Evolutionary conservation across 2,329 filamentous ascomycete species (phyloP).

Genomic region (Alternaria postmessia): DNA sequence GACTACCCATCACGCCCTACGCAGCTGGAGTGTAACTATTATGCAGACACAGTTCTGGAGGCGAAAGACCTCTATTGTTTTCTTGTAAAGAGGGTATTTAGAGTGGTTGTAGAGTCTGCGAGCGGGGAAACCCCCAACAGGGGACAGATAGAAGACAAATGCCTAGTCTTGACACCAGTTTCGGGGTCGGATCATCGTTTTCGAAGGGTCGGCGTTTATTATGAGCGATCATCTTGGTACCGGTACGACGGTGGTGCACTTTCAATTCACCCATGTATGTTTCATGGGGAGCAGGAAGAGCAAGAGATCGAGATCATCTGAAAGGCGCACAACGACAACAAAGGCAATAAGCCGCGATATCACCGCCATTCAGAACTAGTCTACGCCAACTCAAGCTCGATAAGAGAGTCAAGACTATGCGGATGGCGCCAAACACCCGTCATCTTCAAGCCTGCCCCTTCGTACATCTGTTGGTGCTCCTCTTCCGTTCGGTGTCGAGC

Average conservation of each 20-base stretch:
- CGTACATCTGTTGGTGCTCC: constrained; percentile 31
- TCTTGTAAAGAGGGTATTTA: too few species aligned
- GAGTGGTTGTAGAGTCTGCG: too few species aligned
- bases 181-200: background rate
- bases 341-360: background rate
- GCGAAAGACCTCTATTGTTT: too few species aligned
- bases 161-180: background rate
- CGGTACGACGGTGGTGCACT: too few species aligned
- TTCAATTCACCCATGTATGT: background rate
- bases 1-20: too few species aligned
- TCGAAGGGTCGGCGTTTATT: background rate
- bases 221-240: background rate
- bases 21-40: too few species aligned
- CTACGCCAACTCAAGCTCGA: constrained; percentile 32
- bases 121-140: too few species aligned
- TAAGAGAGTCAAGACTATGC: constrained; percentile 30
- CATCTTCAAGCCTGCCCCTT: constrained; percentile 27
- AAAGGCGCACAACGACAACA: too few species aligned
- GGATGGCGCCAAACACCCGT: constrained; percentile 32
- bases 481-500: constrained; percentile 34
- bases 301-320: background rate
- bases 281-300: background rate
- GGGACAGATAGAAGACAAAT: background rate
- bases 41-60: too few species aligned
- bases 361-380: too few species aligned